A percentile compares a stretch with the other conserved stretches of the same genome.
These are phyloP conservation scores for Trypanosoma brucei DNA, from an alignment of 208 protist genomes.

Conservation along the genomic window DNA sequence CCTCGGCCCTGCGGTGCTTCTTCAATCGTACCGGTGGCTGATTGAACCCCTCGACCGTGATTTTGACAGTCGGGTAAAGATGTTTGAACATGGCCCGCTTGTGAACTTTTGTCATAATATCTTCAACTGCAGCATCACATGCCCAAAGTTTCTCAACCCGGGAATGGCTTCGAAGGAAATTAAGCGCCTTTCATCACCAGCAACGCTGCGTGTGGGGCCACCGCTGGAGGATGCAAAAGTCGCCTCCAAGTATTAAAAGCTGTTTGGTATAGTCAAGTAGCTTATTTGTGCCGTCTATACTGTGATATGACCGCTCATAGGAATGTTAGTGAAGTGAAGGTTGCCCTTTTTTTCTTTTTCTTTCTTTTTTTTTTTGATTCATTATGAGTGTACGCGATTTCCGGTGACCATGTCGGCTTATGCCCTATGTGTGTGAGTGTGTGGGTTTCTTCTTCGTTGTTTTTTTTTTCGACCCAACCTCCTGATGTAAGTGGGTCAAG, in stretches of 20 bases:
- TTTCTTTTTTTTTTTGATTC: too few species aligned
- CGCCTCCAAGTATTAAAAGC: background rate
- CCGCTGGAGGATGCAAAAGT: conserved; percentile 25
- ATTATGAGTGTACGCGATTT: too few species aligned
- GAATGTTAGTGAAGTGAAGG: too few species aligned
- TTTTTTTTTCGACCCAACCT: too few species aligned
- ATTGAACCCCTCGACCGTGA: conserved; percentile 87
- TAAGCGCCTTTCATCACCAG: conserved; percentile 74
- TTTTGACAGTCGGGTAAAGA: conserved; percentile 78
- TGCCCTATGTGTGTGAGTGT: too few species aligned
- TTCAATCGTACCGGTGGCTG: conserved; percentile 88
- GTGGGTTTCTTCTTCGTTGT: too few species aligned
- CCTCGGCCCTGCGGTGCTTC: conserved; percentile 83
- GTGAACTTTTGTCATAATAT: conserved; percentile 92
- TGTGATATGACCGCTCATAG: too few species aligned
- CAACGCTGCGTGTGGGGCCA: conserved; percentile 42
- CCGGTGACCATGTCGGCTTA: too few species aligned
- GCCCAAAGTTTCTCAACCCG: conserved; percentile 90
- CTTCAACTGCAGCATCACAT: conserved; percentile 89
- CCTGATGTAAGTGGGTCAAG: too few species aligned
- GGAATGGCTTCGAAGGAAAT: conserved; percentile 85
- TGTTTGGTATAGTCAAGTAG: background rate
- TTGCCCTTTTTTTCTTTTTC: too few species aligned
- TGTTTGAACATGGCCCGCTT: conserved; percentile 80
- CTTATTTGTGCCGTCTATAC: background rate